phyloP scores from a whole-genome alignment of 2,329 filamentous ascomycete genomes.

The Cordyceps militaris region DNA sequence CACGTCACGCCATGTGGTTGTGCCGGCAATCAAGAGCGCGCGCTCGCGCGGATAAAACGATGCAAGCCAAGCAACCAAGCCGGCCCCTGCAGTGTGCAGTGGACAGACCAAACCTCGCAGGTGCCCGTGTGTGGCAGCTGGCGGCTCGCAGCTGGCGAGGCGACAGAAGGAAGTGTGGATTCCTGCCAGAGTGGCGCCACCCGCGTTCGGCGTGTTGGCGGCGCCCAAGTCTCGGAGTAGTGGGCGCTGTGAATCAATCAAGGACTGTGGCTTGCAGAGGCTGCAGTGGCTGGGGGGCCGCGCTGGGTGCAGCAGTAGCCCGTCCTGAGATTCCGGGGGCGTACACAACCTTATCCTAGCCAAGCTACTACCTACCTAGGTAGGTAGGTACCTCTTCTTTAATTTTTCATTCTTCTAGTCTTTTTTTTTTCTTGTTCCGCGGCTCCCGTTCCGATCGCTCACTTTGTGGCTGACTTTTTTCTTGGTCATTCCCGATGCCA shows the following conservation, averaged over 20 bases:
- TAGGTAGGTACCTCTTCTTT: not conserved
- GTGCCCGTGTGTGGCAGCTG: not conserved
- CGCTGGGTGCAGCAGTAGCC: not conserved
- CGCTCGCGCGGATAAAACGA: not conserved
- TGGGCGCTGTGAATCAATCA: not conserved
- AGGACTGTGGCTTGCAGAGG: not conserved
- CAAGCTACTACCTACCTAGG: not conserved
- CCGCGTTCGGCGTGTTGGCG: slow-evolving; percentile 9
- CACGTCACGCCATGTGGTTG: no score
- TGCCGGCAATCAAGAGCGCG: not conserved
- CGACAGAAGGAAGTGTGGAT: not conserved
- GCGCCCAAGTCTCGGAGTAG: not conserved
- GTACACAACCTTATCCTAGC: not conserved
- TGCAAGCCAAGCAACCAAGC: not conserved
- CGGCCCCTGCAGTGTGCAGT: no score
- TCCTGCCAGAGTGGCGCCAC: not conserved
- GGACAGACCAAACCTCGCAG: not conserved
- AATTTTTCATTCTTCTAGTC: not conserved
- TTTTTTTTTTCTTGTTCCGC: not conserved
- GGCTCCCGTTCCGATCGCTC: not conserved
- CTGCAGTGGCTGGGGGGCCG: not conserved
- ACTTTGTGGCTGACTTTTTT: not conserved
- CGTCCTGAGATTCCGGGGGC: not conserved
- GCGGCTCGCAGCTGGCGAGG: not conserved
- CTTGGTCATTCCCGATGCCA: not conserved